phyloP scores from a whole-genome alignment of 169 alveolate genomes.

The Cystoisospora suis region DNA sequence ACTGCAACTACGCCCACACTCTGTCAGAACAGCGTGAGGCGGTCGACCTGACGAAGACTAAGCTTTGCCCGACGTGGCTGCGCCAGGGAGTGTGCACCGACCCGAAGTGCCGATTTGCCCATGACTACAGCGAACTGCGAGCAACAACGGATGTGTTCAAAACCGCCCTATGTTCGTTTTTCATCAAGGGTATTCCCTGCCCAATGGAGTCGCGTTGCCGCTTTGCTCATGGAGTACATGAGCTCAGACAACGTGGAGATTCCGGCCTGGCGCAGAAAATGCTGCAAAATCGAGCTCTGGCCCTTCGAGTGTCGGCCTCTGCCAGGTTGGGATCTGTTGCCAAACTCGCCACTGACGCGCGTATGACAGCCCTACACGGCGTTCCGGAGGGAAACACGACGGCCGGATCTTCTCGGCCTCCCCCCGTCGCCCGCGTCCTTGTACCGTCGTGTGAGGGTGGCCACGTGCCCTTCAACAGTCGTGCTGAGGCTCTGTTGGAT shows the following conservation, averaged over 20 bases:
- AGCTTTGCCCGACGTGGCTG: conserved; percentile 69
- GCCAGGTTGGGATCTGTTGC: too few species aligned
- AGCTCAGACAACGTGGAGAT: conserved; percentile 28
- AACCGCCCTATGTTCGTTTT: conserved; percentile 46
- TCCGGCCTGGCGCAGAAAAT: not conserved
- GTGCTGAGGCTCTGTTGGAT: not conserved
- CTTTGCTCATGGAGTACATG: conserved; percentile 66
- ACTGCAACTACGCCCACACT: conserved; percentile 74
- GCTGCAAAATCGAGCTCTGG: not conserved
- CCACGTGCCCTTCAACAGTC: not conserved
- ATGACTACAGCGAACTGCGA: conserved; percentile 70
- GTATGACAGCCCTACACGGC: too few species aligned
- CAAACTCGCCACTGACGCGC: too few species aligned
- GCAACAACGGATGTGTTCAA: conserved; percentile 71
- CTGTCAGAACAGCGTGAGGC: conserved; percentile 70
- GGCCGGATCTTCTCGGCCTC: not conserved
- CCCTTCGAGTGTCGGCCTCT: too few species aligned
- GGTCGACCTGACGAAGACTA: conserved; percentile 73
- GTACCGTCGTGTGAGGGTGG: not conserved
- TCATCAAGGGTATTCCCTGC: not conserved
- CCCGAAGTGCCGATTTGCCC: conserved; percentile 71
- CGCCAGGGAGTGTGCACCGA: conserved; percentile 67
- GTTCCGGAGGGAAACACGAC: too few species aligned
- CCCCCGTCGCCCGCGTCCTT: conserved; percentile 27
- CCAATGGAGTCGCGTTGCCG: conserved; percentile 51